A percentile compares a stretch with the other conserved stretches of the same genome.
These are phyloP conservation scores for Venturia oleaginea DNA, from an alignment of 2,329 filamentous ascomycete species.

Conservation along the genomic window DNA sequence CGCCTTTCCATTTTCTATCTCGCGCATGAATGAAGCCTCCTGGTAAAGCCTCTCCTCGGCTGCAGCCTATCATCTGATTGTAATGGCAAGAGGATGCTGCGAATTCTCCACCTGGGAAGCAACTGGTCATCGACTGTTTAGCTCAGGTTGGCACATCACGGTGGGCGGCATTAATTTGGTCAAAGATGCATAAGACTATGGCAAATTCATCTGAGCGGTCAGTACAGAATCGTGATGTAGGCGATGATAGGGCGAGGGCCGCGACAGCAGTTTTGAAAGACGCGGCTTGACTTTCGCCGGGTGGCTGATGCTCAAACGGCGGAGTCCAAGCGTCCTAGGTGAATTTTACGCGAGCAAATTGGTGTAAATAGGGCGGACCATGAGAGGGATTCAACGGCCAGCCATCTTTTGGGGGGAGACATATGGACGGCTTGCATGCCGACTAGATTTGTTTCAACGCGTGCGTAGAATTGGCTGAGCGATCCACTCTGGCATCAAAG, in stretches of 20 bases:
- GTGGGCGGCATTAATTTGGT: not conserved
- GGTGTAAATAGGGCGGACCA: not conserved
- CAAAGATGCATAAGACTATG: not conserved
- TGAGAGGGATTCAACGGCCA: not conserved
- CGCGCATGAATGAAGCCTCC: slow-evolving; percentile 3
- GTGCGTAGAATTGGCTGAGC: not conserved
- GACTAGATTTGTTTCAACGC: not conserved
- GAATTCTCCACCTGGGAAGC: not conserved
- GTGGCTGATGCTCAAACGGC: slow-evolving; percentile 4
- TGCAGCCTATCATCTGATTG: slow-evolving; percentile 6
- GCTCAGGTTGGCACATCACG: not conserved
- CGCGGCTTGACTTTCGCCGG: not conserved
- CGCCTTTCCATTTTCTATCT: not conserved
- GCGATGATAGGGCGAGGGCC: not conserved
- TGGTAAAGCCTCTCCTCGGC: not conserved
- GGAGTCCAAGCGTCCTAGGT: not conserved
- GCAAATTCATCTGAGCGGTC: not conserved
- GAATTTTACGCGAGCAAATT: slow-evolving; percentile 4
- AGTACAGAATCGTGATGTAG: not conserved
- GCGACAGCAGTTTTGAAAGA: not conserved
- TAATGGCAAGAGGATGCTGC: not conserved
- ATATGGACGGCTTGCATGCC: not conserved
- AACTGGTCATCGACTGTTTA: not conserved
- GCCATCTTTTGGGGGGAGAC: not conserved
- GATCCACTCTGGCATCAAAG: not conserved